Percentiles rank a stretch among this genome's conserved stretches.
phyloP scores from a whole-genome alignment of 2,329 filamentous ascomycete genomes.

The Clarireedia hainanense region DNA sequence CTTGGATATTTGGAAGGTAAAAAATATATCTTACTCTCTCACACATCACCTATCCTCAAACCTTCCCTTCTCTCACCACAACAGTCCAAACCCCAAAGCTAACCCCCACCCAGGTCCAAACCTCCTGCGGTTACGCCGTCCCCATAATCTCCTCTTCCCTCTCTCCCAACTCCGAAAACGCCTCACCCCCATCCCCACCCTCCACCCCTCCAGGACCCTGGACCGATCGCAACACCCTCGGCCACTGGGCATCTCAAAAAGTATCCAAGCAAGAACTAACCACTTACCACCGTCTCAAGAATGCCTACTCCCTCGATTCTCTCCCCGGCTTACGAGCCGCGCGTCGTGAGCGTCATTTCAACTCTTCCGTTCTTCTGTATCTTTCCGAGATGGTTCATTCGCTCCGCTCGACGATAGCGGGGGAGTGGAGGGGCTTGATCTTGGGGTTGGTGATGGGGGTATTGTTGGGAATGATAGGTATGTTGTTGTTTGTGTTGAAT shows the following conservation, averaged over 20 bases:
- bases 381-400: neutral
- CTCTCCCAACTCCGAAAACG: neutral
- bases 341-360: neutral
- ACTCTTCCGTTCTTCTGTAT: neutral
- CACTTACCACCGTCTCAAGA: neutral
- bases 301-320: neutral
- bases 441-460: neutral
- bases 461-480: neutral
- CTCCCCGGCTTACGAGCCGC: conserved; percentile 2
- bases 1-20: conserved; percentile 43
- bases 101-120: conserved; percentile 44
- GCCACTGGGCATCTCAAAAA: neutral
- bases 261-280: neutral
- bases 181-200: neutral
- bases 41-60: too few relatives aligned
- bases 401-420: neutral
- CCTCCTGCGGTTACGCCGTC: conserved; percentile 58
- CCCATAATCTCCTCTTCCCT: conserved; percentile 29
- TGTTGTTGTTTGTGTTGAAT: neutral
- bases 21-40: neutral
- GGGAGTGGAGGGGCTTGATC: neutral
- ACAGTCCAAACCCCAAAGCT: neutral
- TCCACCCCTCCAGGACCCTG: neutral
- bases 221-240: neutral
- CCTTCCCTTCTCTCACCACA: neutral